Base-by-base conservation (phyloP, 495 filamentous ascomycete species). In the Oleoguttula mirabilis region DNA sequence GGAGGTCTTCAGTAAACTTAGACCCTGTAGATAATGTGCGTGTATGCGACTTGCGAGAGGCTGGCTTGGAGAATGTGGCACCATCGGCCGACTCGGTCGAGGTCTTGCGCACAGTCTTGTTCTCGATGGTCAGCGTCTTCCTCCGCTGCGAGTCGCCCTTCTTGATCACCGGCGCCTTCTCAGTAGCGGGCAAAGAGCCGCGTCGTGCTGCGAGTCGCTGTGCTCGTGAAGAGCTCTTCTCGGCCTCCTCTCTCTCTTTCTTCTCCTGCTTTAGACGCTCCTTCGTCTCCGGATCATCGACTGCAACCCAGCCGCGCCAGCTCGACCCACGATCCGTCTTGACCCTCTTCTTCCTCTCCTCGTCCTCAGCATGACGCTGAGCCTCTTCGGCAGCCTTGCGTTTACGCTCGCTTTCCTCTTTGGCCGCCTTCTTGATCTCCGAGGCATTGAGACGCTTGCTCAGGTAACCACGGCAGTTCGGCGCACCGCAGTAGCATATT, bases 401-500 rank as follows among this genome's bases (percentile, higher is more conserved):
- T 40, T 45, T 40, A 32, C 31, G 22, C 23, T 48, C 50, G 8
- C 14, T 37, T 32, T 53, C 50, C 27, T 43, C 50, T 20, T 32
- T 34, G 8, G 21, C 32, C 14, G 21, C 4, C 28, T 40, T 39
- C 45, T 53, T 53, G 40, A 35, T 36, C 45, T 53, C 50, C 8
- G 21, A 24, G 6, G 32, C 36, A 22, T 53, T 53, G 15, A 53
- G 24, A 1, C 50, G 50, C 33, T 53, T 53, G 16, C 30, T 36
- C 34, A 68, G 50, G 37, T 60, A 53, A 14, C 65, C 65, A n/a
- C 65, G 61, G 50, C 65, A 68, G 12, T 43, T 56, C 4, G 46
- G 14, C n/a, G 65, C 55, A n/a, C 65, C 65, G 36, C 65, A 68
- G 16, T 48, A 57, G 47, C 65, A 68, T 19, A 47, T 31, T 45